These are phyloP conservation scores for Entomortierella lignicola DNA, from an alignment of 192 early-diverging fungal genomes.

Conservation along the genomic window DNA sequence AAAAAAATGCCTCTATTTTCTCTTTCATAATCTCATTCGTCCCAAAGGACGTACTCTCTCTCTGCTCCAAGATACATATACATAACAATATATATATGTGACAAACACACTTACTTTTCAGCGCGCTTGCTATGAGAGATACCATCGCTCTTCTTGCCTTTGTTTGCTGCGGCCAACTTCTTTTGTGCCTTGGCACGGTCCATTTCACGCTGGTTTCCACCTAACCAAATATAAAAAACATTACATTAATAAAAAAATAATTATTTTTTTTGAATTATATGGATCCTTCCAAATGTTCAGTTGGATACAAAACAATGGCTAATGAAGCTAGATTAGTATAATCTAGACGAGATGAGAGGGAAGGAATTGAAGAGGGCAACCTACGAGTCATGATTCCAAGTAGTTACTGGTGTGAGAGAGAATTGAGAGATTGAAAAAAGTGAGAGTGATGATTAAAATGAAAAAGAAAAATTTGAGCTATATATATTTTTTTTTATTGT, in stretches of 20 bases:
- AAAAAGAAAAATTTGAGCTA: neutral
- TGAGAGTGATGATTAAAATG: neutral
- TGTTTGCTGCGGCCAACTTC: constrained; percentile 37
- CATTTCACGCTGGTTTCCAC: constrained; percentile 51
- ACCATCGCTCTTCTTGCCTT: constrained; percentile 34
- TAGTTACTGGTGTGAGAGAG: constrained; percentile 3
- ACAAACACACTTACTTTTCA: constrained; percentile 22
- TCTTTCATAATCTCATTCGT: no score
- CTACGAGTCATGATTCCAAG: constrained; percentile 27
- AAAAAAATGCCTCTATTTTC: no score
- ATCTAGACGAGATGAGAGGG: neutral
- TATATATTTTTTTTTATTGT: no score
- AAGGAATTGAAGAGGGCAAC: neutral
- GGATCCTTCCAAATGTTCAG: no score
- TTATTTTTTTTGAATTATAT: neutral
- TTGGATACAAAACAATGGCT: no score
- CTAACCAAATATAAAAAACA: constrained; percentile 13
- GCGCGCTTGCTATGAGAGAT: constrained; percentile 36
- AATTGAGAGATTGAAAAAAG: neutral
- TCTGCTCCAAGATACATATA: no score
- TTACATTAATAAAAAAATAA: neutral
- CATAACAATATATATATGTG: no score
- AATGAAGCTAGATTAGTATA: no score
- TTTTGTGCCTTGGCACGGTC: constrained; percentile 53
- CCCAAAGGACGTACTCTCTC: no score